Conservation (phyloP, 2,329 filamentous ascomycete genomes). For the Talaromyces sp. region DNA sequence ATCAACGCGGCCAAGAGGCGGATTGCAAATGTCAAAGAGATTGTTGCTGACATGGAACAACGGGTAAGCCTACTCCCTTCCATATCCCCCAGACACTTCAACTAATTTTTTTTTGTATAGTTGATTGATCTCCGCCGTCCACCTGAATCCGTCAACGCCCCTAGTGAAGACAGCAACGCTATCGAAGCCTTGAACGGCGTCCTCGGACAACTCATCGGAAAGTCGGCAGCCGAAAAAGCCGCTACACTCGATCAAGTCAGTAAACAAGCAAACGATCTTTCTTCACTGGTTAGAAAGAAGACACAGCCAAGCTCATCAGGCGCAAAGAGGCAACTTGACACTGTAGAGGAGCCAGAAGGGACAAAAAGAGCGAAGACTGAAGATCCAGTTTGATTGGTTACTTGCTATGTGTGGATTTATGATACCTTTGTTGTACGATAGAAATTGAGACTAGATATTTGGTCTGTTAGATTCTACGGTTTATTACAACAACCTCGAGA, state of each 20-base stretch:
- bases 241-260: constrained; percentile 54
- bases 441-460: neutral
- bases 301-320: constrained; percentile 27
- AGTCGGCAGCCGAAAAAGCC: constrained; percentile 52
- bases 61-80: constrained; percentile 41
- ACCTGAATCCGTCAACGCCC: constrained; percentile 47
- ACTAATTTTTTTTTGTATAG: constrained; percentile 28
- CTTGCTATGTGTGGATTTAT: neutral
- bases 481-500: neutral
- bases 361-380: constrained; percentile 20
- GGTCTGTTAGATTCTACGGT: neutral
- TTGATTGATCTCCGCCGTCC: constrained; percentile 57
- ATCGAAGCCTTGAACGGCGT: constrained; percentile 55
- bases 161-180: constrained; percentile 37
- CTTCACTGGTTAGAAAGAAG: constrained; percentile 57
- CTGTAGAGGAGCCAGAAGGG: constrained; percentile 14
- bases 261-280: constrained; percentile 58
- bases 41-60: constrained; percentile 60
- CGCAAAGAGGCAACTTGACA: constrained; percentile 32
- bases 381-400: constrained; percentile 3
- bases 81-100: neutral
- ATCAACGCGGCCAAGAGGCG: constrained; percentile 41
- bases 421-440: constrained; percentile 13
- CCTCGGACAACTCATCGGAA: constrained; percentile 57
- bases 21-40: constrained; percentile 59